Evolutionary conservation across 495 filamentous ascomycete genomes (phyloP).

Genomic region (Trichocladium uniseriatum): DNA sequence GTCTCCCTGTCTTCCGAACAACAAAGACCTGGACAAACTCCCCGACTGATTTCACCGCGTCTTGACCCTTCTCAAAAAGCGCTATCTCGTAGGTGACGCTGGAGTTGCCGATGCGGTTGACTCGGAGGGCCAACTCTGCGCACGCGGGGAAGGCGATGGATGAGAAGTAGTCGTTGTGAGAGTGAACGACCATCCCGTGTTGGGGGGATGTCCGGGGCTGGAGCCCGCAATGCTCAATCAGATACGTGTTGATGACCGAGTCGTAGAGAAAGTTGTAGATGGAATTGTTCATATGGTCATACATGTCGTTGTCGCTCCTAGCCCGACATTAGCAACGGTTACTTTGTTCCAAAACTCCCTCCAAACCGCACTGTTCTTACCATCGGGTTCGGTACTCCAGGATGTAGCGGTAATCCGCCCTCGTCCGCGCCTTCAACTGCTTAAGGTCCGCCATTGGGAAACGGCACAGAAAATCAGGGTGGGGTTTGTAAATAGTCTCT

Average conservation of each 20-base stretch:
- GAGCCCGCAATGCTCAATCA: constrained; percentile 70
- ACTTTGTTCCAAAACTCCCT: neutral
- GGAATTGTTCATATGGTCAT: constrained; percentile 76
- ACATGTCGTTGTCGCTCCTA: constrained; percentile 81
- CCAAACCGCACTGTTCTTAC: constrained; percentile 36
- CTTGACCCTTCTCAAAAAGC: constrained; percentile 66
- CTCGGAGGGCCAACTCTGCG: constrained; percentile 71
- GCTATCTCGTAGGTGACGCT: constrained; percentile 92
- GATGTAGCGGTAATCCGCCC: constrained; percentile 68
- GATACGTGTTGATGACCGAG: constrained; percentile 81
- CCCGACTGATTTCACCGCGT: constrained; percentile 76
- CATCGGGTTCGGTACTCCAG: constrained; percentile 85
- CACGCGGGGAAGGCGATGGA: constrained; percentile 75
- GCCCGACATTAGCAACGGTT: neutral
- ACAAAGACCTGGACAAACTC: constrained; percentile 88
- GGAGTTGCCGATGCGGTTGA: constrained; percentile 73
- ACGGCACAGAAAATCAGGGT: too few relatives aligned
- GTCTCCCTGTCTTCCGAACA: constrained; percentile 59
- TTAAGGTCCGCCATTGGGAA: constrained; percentile 26
- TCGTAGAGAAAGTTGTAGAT: constrained; percentile 79
- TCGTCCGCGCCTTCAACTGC: constrained; percentile 51
- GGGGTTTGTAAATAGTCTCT: too few relatives aligned
- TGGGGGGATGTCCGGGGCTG: constrained; percentile 59
- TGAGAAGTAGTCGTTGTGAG: constrained; percentile 75
- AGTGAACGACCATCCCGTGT: constrained; percentile 75